Percentiles rank a stretch among this genome's conserved stretches.
These are phyloP conservation scores for Phaeoacremonium minimum DNA, from an alignment of 2,329 filamentous ascomycete genomes.

Conservation along the genomic window DNA sequence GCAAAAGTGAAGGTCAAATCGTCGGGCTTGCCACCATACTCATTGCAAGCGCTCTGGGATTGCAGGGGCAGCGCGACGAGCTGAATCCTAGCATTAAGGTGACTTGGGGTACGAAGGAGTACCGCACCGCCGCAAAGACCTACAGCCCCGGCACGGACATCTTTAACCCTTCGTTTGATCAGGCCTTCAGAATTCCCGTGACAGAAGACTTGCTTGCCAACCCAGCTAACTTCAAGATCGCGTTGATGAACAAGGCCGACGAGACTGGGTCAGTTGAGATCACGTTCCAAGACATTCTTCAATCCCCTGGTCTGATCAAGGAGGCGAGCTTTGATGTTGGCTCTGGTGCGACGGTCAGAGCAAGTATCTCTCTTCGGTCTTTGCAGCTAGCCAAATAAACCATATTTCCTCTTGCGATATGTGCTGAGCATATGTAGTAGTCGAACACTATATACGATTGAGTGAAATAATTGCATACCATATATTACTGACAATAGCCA, in stretches of 20 bases:
- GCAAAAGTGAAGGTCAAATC: conserved; percentile 23
- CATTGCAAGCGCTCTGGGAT: conserved; percentile 32
- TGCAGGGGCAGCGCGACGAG: conserved; percentile 36
- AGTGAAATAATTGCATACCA: too few species aligned
- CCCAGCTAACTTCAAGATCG: conserved; percentile 23
- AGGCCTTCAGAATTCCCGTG: conserved; percentile 36
- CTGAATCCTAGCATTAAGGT: conserved; percentile 40
- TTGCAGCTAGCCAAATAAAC: conserved; percentile 12
- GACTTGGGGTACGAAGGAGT: conserved; percentile 32
- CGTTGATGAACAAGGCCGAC: conserved; percentile 25
- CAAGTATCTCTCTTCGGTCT: conserved; percentile 28
- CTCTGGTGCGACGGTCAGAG: conserved; percentile 24
- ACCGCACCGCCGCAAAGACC: conserved; percentile 33
- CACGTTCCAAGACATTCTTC: conserved; percentile 25
- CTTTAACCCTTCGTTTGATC: conserved; percentile 42
- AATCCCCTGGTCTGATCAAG: conserved; percentile 21
- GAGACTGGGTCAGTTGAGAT: conserved; percentile 29
- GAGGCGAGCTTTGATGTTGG: conserved; percentile 29
- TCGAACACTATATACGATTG: too few species aligned
- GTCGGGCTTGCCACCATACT: conserved; percentile 36
- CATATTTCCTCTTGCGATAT: too few species aligned
- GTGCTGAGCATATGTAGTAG: too few species aligned
- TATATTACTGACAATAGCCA: too few species aligned
- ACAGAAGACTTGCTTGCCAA: conserved; percentile 20
- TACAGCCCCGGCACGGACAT: conserved; percentile 41